A percentile compares a stretch with the other conserved stretches of the same genome.
Conservation (phyloP, 2,329 filamentous ascomycete genomes). For the Phyllosticta citribraziliensis region DNA sequence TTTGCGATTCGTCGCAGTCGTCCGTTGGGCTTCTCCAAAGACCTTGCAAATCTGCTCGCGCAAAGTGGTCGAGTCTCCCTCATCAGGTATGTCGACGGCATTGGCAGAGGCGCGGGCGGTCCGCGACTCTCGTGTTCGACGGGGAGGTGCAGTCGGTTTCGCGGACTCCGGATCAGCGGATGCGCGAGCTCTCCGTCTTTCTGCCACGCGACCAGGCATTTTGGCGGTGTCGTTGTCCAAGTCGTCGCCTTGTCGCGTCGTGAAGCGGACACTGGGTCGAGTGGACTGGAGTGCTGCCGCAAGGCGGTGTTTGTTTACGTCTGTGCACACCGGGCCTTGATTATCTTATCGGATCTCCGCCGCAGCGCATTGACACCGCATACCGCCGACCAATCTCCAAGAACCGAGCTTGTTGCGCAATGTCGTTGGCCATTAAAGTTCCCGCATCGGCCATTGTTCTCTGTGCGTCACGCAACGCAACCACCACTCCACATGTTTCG, state of each 20-base stretch:
- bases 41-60: slow-evolving; percentile 59
- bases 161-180: slow-evolving; percentile 28
- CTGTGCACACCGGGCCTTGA: neutral
- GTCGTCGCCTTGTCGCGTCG: slow-evolving; percentile 10
- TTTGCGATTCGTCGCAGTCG: slow-evolving; percentile 82
- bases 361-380: neutral
- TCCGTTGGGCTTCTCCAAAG: slow-evolving; percentile 62
- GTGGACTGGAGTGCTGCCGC: neutral
- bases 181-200: slow-evolving; percentile 26
- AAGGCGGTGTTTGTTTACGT: slow-evolving; percentile 13
- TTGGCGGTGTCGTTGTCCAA: slow-evolving; percentile 6
- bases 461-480: neutral
- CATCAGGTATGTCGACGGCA: slow-evolving; percentile 50
- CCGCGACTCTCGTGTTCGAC: slow-evolving; percentile 32
- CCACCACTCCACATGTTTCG: slow-evolving; percentile 51
- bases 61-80: slow-evolving; percentile 59
- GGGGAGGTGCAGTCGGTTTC: slow-evolving; percentile 32
- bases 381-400: neutral
- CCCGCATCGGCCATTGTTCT: neutral
- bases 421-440: slow-evolving; percentile 7
- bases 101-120: slow-evolving; percentile 31
- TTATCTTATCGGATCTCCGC: neutral
- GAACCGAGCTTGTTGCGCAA: slow-evolving; percentile 2
- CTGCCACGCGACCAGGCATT: slow-evolving; percentile 40
- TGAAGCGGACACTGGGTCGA: neutral